phyloP scores from a whole-genome alignment of 257 asterid species.

The Solanum tacnaense region DNA sequence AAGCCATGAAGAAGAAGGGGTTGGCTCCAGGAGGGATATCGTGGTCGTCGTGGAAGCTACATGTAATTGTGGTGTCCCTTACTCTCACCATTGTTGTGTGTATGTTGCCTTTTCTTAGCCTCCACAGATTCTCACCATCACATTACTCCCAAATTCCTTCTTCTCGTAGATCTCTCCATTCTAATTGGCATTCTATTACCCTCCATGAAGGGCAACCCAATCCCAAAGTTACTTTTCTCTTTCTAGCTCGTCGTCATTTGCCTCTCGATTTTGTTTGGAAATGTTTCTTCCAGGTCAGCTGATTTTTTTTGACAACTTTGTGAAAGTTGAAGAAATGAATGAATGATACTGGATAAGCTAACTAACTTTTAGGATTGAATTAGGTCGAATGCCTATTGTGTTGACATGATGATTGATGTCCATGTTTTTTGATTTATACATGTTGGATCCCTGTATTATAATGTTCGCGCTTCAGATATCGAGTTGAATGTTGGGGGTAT shows the following conservation, averaged over 20 bases:
- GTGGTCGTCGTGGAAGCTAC: constrained; percentile 54
- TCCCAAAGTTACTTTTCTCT: constrained; percentile 73
- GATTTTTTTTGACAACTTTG: not conserved
- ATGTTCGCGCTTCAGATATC: not conserved
- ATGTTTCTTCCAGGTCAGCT: constrained; percentile 69
- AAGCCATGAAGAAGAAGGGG: not conserved
- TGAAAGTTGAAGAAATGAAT: not conserved
- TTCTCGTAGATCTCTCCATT: constrained; percentile 24
- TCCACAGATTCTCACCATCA: constrained; percentile 39
- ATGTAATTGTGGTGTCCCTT: constrained; percentile 29
- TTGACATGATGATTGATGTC: not conserved
- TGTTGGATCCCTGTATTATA: not conserved
- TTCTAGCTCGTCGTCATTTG: constrained; percentile 51
- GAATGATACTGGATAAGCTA: not conserved
- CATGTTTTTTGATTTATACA: not conserved
- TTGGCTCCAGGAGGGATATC: not conserved
- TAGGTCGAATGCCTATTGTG: not conserved
- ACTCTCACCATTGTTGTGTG: constrained; percentile 21
- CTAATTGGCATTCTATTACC: not conserved
- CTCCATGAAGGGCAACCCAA: constrained; percentile 14
- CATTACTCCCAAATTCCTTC: constrained; percentile 1
- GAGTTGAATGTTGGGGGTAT: not conserved
- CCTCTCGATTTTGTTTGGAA: constrained; percentile 97
- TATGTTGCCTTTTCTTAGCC: constrained; percentile 45
- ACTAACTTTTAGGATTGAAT: not conserved